These are phyloP conservation scores for Penicillium paneum DNA, from an alignment of 2,329 filamentous ascomycete species.

Conservation along the genomic window DNA sequence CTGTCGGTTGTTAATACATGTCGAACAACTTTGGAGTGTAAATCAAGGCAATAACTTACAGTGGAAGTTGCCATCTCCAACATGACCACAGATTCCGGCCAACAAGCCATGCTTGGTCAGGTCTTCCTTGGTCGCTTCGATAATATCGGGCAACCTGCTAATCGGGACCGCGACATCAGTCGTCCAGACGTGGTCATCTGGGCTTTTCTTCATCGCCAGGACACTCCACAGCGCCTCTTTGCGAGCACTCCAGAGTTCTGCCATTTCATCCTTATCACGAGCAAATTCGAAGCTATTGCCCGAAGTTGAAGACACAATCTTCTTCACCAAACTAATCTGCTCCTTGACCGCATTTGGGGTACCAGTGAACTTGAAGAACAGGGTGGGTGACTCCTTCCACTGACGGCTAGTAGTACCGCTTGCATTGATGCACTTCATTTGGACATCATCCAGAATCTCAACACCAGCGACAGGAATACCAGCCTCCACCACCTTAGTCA, in stretches of 20 bases:
- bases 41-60: conserved; percentile 38
- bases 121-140: conserved; percentile 66
- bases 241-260: conserved; percentile 70
- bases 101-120: conserved; percentile 61
- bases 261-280: conserved; percentile 59
- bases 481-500: conserved; percentile 72
- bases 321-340: conserved; percentile 59
- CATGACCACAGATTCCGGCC: conserved; percentile 67
- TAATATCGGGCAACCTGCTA: conserved; percentile 66
- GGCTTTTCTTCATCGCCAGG: conserved; percentile 60
- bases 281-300: conserved; percentile 67
- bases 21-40: not conserved
- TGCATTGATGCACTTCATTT: conserved; percentile 70
- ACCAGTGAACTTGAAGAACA: conserved; percentile 74
- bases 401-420: conserved; percentile 46
- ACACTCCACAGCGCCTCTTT: conserved; percentile 74
- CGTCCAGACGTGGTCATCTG: conserved; percentile 67
- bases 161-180: conserved; percentile 79
- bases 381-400: conserved; percentile 68
- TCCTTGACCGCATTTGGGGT: conserved; percentile 62
- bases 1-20: conserved; percentile 30
- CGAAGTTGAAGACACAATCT: conserved; percentile 54
- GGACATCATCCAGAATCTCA: conserved; percentile 86
- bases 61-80: conserved; percentile 74
- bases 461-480: conserved; percentile 87